Evolutionary conservation across 2,329 filamentous ascomycete species (phyloP).

Genomic region (Elsinoe fawcettii): DNA sequence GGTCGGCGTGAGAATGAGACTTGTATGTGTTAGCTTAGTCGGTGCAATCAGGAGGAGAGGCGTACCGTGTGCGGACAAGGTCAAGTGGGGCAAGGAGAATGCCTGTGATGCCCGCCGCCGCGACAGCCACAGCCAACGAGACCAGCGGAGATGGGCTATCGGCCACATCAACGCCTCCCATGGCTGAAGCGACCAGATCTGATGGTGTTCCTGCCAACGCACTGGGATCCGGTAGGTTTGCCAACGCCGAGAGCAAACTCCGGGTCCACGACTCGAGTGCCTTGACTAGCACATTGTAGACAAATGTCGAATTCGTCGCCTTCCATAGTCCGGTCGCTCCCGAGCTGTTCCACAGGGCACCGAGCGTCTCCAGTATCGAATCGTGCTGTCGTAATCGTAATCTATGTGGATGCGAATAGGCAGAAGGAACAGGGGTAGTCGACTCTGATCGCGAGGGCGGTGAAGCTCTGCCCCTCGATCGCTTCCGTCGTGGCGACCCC

Average conservation of each 20-base stretch:
- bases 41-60: not conserved
- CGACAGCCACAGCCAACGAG: slow-evolving; percentile 65
- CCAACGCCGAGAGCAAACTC: slow-evolving; percentile 78
- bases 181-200: slow-evolving; percentile 25
- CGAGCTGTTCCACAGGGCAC: slow-evolving; percentile 81
- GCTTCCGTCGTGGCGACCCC: slow-evolving; percentile 36
- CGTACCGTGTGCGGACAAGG: slow-evolving; percentile 66
- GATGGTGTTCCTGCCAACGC: slow-evolving; percentile 49
- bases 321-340: slow-evolving; percentile 93
- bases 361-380: slow-evolving; percentile 77
- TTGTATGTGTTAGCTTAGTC: slow-evolving; percentile 27
- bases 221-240: slow-evolving; percentile 81
- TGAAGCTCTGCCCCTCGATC: slow-evolving; percentile 39
- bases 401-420: slow-evolving; percentile 46
- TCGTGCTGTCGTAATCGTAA: slow-evolving; percentile 66
- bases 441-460: slow-evolving; percentile 31
- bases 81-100: slow-evolving; percentile 81
- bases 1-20: slow-evolving; percentile 71
- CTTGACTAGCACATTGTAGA: slow-evolving; percentile 79
- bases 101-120: slow-evolving; percentile 62
- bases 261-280: slow-evolving; percentile 88
- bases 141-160: slow-evolving; percentile 75
- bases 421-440: slow-evolving; percentile 31
- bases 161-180: slow-evolving; percentile 68
- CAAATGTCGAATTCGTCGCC: slow-evolving; percentile 80